Base-by-base conservation (phyloP, 2,329 filamentous ascomycete genomes). In the Aureobasidium mangrovei region DNA sequence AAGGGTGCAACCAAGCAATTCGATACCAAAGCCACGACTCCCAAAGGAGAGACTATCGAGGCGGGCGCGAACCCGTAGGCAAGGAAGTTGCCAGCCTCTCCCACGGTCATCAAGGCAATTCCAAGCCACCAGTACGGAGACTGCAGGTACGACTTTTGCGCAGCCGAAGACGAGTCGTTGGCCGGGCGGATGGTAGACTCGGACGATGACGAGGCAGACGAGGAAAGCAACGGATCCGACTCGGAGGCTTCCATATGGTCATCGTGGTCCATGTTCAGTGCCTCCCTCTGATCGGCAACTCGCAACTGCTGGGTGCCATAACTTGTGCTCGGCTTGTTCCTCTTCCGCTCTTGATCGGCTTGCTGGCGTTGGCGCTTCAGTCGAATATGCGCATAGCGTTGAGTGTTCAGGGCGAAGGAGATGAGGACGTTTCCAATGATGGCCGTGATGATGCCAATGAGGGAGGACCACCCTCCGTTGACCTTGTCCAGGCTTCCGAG, bases 111-210 rank as follows among this genome's bases (percentile, higher is more conserved):
- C 57, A 98, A 77, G 12, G 94, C 79, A 60, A 97, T 91, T 24
- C 93, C 93, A 32, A 84, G 73, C 93, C 93, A 98, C 93, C 93
- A 98, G 66, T 93, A 96, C 1, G 90, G 89, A 35, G 90, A 95
- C 60, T 82, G 83, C 57, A 98, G 79, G 69, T 98, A 98, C 4
- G 82, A 85, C 55, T 84, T 84, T 31, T 83, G 74, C 2, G 62
- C 64, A 5, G 70, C 66, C 2, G 39, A 26, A 24, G 40, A n/a
- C 26, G 49, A 35, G 54, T 69, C 67, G 52, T 72, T 72, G 3
- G 65, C 67, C 1, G 69, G 64, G 27, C 66, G 67, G 45, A 69
- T 61, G 2, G 69, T 73, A 7, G 67, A 68, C 43, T 73, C 71
- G 5, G 72, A 73, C 7, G 67, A 59, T 6, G 65, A 68, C 38